Evolutionary conservation across 805 yeast genomes (phyloP).

Genomic region (Ogataea ramenticola): DNA sequence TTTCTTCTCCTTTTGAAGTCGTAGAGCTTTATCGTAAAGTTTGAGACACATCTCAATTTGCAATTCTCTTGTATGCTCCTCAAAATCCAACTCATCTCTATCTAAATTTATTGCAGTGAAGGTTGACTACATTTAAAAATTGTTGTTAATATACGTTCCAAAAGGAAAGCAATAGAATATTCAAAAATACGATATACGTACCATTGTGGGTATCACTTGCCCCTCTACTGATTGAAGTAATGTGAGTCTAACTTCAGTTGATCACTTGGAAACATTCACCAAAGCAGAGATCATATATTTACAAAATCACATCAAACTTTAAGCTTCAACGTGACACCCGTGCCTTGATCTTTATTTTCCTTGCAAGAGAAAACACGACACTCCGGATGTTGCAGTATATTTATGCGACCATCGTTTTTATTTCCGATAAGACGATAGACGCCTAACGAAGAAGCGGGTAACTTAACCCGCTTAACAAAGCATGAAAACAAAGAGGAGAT

Average conservation of each 20-base stretch:
- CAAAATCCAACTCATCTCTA: slow-evolving; percentile 75
- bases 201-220: too few relatives aligned
- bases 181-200: neutral
- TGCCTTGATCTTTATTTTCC: too few relatives aligned
- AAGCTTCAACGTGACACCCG: too few relatives aligned
- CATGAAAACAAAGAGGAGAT: neutral
- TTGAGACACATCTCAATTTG: slow-evolving; percentile 84
- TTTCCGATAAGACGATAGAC: neutral
- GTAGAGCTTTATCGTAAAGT: slow-evolving; percentile 64
- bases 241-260: too few relatives aligned
- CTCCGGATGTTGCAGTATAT: too few relatives aligned
- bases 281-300: too few relatives aligned
- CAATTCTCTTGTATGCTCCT: slow-evolving; percentile 85
- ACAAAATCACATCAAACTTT: too few relatives aligned
- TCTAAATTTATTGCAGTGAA: slow-evolving; percentile 75
- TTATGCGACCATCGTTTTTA: too few relatives aligned
- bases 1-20: slow-evolving; percentile 44
- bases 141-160: neutral
- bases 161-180: neutral
- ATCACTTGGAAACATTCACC: too few relatives aligned
- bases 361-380: too few relatives aligned
- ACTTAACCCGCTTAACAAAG: too few relatives aligned
- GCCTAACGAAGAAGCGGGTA: neutral
- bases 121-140: slow-evolving; percentile 36
- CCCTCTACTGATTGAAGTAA: too few relatives aligned